These are phyloP conservation scores for Globisporangium lucens DNA, from an alignment of 352 stramenopile genomes.

Conservation along the genomic window DNA sequence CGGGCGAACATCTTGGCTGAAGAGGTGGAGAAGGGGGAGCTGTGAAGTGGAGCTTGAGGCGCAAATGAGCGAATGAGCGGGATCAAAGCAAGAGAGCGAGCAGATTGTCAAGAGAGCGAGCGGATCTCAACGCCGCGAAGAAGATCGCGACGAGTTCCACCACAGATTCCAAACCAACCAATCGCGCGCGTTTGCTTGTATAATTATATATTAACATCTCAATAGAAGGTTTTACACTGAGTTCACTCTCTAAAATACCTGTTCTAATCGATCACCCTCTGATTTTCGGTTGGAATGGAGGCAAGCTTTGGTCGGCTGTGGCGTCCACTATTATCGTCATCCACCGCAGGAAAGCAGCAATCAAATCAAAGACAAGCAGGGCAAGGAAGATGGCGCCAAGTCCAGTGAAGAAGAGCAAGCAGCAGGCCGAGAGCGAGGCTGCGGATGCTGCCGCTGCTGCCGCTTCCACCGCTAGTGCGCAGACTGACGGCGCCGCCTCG, in stretches of 20 bases:
- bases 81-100: neutral
- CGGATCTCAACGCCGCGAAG: constrained; percentile 13
- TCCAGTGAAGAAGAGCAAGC: constrained; percentile 32
- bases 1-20: constrained; percentile 58
- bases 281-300: neutral
- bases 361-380: constrained; percentile 6
- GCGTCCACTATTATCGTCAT: constrained; percentile 6
- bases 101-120: neutral
- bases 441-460: constrained; percentile 5
- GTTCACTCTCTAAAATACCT: neutral
- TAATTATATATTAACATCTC: neutral
- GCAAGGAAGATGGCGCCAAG: constrained; percentile 34
- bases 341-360: constrained; percentile 4
- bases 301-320: neutral
- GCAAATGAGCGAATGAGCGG: constrained; percentile 33
- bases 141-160: constrained; percentile 17
- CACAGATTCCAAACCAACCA: constrained; percentile 21
- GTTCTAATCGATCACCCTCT: neutral
- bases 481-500: constrained; percentile 31
- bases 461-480: constrained; percentile 13
- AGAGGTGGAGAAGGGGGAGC: neutral
- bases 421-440: constrained; percentile 17
- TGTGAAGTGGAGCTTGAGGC: constrained; percentile 12
- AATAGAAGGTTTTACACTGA: neutral
- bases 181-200: constrained; percentile 1